Conservation (phyloP, 1,284 basidiomycete genomes). For the Taiwanofungus camphoratus region DNA sequence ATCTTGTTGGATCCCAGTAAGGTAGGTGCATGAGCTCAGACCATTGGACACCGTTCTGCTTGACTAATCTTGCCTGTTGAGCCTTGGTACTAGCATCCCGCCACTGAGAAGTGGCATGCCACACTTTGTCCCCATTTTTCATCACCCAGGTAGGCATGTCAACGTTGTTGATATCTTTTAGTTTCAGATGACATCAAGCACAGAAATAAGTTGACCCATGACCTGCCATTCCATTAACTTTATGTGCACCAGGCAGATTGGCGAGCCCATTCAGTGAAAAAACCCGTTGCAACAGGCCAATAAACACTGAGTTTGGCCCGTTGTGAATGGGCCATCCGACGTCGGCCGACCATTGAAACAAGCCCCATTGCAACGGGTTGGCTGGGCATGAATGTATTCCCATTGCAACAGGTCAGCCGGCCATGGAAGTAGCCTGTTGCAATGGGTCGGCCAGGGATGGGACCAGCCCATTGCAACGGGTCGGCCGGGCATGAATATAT, state of each 20-base stretch:
- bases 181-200: slow-evolving; percentile 10
- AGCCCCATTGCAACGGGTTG: no score
- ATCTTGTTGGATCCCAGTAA: slow-evolving; percentile 29
- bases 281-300: no score
- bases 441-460: no score
- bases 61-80: slow-evolving; percentile 17
- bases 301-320: no score
- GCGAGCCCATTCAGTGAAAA: no score
- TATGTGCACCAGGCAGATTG: slow-evolving; percentile 30
- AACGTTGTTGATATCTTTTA: slow-evolving; percentile 11
- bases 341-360: no score
- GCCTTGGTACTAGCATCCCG: slow-evolving; percentile 13
- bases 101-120: slow-evolving; percentile 19
- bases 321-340: no score
- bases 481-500: no score
- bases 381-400: no score
- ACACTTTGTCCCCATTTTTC: slow-evolving; percentile 12
- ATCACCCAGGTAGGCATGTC: slow-evolving; percentile 12
- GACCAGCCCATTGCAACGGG: no score
- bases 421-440: no score
- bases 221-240: slow-evolving; percentile 28
- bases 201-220: slow-evolving; percentile 12
- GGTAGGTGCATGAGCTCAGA: slow-evolving; percentile 25
- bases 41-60: slow-evolving; percentile 24
- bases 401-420: no score